Base-by-base conservation (phyloP, 768 basidiomycete genomes). In the Termitomyces sp. region DNA sequence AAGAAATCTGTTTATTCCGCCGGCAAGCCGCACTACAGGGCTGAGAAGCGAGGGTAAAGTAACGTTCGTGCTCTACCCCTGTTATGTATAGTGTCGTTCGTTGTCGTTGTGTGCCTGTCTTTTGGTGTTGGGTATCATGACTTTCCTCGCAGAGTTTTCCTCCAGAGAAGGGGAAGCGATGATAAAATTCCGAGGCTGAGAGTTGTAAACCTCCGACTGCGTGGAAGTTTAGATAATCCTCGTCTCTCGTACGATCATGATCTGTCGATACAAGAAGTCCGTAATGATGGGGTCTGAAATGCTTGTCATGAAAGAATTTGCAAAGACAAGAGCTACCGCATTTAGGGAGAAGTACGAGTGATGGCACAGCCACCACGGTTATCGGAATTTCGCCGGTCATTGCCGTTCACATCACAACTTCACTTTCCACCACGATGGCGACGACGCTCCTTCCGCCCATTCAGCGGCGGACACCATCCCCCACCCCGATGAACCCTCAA, bases 381-480 rank as follows among this genome's bases (percentile, higher is more conserved):
- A 40, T n/a, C 38, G 37, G 38, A 51, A 30, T 40, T 51, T 42
- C 41, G 19, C 45, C 50, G 50, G 37, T 38, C n/a, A 10, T 19
- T 48, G 30, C 46, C 46, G 42, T 31, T 5, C 37, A 37, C 42
- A 53, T 43, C 42, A 42, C 12, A 23, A 11, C 31, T 49, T 33
- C 9, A 33, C 28, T 43, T 54, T 54, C 33, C 40, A n/a, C 45
- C 19, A 48, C 45, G 56, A 60, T 58, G 59, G 53, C 59, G 59
- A 53, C 59, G 48, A 55, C 50, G 5, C 42, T 45, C 28, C 49
- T 56, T 33, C 48, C 45, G 47, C 53, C 55, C 21, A 11, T 38
- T 31, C 54, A 57, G 15, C 67, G 61, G 47, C 61, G 66, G 33
- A 67, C 71, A 40, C 67, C 70, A 53, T 69, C 70, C 35, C 66